Evolutionary conservation across 768 basidiomycete genomes (phyloP).

Genomic region (Amanita pseudoporphyria): DNA sequence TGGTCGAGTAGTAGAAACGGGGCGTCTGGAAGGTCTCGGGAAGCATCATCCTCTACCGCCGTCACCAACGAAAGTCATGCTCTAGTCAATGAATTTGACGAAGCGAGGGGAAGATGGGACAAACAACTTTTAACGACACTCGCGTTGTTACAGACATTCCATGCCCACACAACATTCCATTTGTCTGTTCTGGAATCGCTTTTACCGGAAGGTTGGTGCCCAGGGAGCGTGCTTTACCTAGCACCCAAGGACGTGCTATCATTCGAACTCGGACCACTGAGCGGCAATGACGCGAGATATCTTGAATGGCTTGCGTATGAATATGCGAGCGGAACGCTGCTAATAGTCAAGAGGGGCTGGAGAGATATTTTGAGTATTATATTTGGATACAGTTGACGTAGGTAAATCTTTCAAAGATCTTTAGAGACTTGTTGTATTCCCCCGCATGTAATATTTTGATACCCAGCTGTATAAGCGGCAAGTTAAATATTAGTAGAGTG

Average conservation of each 20-base stretch:
- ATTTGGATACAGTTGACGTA: conserved; percentile 29
- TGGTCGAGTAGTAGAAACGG: conserved; percentile 30
- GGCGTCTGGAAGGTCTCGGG: conserved; percentile 20
- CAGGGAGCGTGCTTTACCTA: conserved; percentile 29
- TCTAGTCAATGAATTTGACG: conserved; percentile 13
- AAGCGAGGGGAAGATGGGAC: conserved; percentile 19
- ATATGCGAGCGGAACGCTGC: conserved; percentile 38
- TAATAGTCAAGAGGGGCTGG: conserved; percentile 40
- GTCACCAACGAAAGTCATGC: conserved; percentile 11
- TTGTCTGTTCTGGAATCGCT: conserved; percentile 35
- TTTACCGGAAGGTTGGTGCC: conserved; percentile 13
- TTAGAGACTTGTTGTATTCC: conserved; percentile 5
- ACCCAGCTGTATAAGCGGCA: neutral
- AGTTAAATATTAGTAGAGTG: too few relatives aligned
- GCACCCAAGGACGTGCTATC: conserved; percentile 54
- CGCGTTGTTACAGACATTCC: conserved; percentile 58
- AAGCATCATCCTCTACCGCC: conserved; percentile 21
- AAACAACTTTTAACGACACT: conserved; percentile 37
- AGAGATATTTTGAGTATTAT: conserved; percentile 36
- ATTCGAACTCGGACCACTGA: conserved; percentile 69
- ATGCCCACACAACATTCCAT: conserved; percentile 53
- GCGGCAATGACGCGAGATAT: conserved; percentile 60
- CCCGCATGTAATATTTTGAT: neutral
- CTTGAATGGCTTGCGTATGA: conserved; percentile 70
- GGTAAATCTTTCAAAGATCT: neutral